Conservation (phyloP, 2,329 filamentous ascomycete genomes). For the Nemania bipapillata region DNA sequence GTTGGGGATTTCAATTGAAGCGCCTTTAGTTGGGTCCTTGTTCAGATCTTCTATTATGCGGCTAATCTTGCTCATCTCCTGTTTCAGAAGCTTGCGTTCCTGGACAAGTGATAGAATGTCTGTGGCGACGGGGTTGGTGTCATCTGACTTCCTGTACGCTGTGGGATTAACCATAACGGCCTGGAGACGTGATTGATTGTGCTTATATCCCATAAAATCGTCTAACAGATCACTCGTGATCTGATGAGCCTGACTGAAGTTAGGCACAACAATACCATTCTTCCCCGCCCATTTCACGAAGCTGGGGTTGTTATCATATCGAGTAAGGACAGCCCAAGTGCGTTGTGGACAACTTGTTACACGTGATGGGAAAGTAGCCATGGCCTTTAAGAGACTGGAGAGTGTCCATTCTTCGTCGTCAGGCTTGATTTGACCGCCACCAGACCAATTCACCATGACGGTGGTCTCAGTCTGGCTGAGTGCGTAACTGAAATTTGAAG, state of each 20-base stretch:
- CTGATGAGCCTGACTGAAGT: background rate
- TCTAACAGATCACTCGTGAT: background rate
- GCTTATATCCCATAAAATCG: background rate
- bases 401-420: background rate
- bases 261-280: background rate
- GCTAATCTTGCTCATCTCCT: background rate
- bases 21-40: background rate
- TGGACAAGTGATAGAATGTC: background rate
- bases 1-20: too few relatives aligned
- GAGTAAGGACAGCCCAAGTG: background rate
- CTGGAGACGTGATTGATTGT: background rate
- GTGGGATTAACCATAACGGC: too few relatives aligned
- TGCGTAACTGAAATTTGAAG: background rate
- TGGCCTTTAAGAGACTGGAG: background rate
- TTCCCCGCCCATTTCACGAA: background rate
- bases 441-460: background rate
- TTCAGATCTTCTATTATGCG: background rate
- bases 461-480: background rate
- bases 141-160: too few relatives aligned
- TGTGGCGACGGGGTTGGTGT: too few relatives aligned
- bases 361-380: too few relatives aligned
- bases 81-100: background rate
- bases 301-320: background rate
- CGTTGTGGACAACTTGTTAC: background rate
- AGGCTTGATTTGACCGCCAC: background rate